Base-by-base conservation (phyloP, 2,329 filamentous ascomycete genomes). In the Exophiala xenobiotica region DNA sequence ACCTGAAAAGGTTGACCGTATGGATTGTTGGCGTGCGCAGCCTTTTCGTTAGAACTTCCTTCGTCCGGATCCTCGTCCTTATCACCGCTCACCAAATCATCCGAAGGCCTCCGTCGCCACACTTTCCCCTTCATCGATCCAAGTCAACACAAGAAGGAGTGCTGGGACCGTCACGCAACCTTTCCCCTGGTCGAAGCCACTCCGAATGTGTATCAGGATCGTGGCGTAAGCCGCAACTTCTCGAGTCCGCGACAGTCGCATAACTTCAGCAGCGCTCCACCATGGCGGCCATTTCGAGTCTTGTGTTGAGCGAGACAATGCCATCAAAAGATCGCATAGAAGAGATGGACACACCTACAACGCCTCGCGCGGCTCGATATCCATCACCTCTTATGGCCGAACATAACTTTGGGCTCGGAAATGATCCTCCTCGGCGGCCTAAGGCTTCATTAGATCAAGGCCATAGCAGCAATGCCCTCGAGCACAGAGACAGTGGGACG, bases 311-410 rank as follows among this genome's bases (percentile, higher is more conserved):
- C 47, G 57, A 59, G 44, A 41, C 38, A 26, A n/a, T 54, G 14
- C 39, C 53, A 9, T 24, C 49, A 23, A 57, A 52, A 31, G 48
- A 54, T 20, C 46, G 47, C 42, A 29, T 40, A 26, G 58, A 58
- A 23, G 56, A 61, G 35, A 8, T 53, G 38, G 56, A 61, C 24
- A 59, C 58, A 42, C 58, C 58, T 27, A 61, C 58, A 22, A 61
- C 58, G 7, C 58, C 58, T 19, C 51, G 58, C 24, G 43, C 58
- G 4, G 42, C 40, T 33, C 51, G 53, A 5, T 54, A 52, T 37
- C 26, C 41, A 14, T 22, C 54, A 16, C 37, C 46, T 9, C 2
- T 37, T 19, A 27, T 24, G n/a, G 40, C 54, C 33, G 48, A 50
- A 16, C n/a, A 31, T 24, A 48, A 40, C 19, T 14, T 38, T 11